These are phyloP conservation scores for Pogostemon cablin DNA, from an alignment of 257 asterid species.

Conservation along the genomic window DNA sequence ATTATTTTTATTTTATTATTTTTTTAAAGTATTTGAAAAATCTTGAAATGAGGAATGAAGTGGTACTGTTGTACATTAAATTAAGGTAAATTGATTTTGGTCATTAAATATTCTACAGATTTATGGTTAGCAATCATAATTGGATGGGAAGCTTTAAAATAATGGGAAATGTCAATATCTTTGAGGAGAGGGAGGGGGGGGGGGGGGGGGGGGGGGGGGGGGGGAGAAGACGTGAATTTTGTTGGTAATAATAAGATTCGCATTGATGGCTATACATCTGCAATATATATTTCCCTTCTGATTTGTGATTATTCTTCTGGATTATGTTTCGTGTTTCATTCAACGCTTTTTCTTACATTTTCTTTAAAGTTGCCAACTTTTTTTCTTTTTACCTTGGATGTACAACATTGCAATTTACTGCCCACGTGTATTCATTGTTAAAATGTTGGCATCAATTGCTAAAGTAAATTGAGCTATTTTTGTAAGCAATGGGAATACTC, in stretches of 20 bases:
- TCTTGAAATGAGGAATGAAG: background rate
- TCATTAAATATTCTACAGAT: slow-evolving; percentile 26
- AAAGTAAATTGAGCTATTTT: too few relatives aligned
- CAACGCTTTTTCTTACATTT: too few relatives aligned
- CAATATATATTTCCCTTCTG: slow-evolving; percentile 11
- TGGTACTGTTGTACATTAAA: slow-evolving; percentile 27
- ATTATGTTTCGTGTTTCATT: slow-evolving; percentile 19
- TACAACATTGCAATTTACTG: too few relatives aligned
- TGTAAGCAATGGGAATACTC: too few relatives aligned
- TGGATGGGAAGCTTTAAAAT: slow-evolving; percentile 35
- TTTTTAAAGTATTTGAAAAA: background rate
- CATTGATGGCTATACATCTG: slow-evolving; percentile 31
- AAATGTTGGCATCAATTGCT: too few relatives aligned
- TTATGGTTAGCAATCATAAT: slow-evolving; percentile 38
- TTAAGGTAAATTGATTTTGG: background rate
- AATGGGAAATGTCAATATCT: slow-evolving; percentile 13
- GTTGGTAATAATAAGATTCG: slow-evolving; percentile 31
- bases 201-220: slow-evolving; percentile 3
- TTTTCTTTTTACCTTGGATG: too few relatives aligned
- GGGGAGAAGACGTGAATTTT: slow-evolving; percentile 18
- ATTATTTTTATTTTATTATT: background rate
- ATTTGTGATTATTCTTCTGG: slow-evolving; percentile 22
- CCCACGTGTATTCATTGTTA: too few relatives aligned
- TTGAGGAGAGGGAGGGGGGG: slow-evolving; percentile 9
- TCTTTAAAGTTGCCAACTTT: too few relatives aligned